Evolutionary conservation across 306 rosid species (phyloP).

Genomic region (Styphnolobium japonicum): DNA sequence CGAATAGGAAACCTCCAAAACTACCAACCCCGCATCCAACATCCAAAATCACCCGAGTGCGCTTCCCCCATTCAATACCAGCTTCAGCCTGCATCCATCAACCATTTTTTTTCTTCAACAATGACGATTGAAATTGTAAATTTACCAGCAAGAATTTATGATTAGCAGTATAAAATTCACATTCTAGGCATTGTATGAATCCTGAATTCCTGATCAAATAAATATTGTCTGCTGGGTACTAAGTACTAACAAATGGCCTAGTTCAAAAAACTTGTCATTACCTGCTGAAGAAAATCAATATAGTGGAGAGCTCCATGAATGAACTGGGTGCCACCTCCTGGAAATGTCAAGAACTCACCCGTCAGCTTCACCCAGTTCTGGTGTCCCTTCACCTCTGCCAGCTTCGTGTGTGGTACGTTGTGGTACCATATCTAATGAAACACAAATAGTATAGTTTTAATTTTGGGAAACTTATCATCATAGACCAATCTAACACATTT

Average conservation of each 20-base stretch:
- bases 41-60: slow-evolving; percentile 63
- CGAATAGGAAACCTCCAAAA: slow-evolving; percentile 71
- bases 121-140: background rate
- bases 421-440: slow-evolving; percentile 73
- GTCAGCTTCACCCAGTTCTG: slow-evolving; percentile 84
- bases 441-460: background rate
- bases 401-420: slow-evolving; percentile 67
- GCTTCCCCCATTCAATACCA: slow-evolving; percentile 64
- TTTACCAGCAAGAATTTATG: background rate
- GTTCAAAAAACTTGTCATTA: background rate
- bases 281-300: slow-evolving; percentile 75
- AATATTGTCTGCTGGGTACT: background rate
- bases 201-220: background rate
- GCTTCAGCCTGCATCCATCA: slow-evolving; percentile 50
- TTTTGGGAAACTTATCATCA: background rate
- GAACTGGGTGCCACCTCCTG: slow-evolving; percentile 90
- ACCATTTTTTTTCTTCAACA: background rate
- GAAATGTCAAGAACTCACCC: slow-evolving; percentile 79
- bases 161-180: background rate
- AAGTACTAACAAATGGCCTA: background rate
- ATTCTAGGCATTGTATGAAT: background rate
- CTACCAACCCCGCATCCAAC: slow-evolving; percentile 92
- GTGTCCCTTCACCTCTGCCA: slow-evolving; percentile 83
- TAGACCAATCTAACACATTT: background rate
- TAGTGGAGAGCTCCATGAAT: slow-evolving; percentile 87